Conservation (phyloP, 176 grass and related monocot species). For the Juncus inflexus region DNA sequence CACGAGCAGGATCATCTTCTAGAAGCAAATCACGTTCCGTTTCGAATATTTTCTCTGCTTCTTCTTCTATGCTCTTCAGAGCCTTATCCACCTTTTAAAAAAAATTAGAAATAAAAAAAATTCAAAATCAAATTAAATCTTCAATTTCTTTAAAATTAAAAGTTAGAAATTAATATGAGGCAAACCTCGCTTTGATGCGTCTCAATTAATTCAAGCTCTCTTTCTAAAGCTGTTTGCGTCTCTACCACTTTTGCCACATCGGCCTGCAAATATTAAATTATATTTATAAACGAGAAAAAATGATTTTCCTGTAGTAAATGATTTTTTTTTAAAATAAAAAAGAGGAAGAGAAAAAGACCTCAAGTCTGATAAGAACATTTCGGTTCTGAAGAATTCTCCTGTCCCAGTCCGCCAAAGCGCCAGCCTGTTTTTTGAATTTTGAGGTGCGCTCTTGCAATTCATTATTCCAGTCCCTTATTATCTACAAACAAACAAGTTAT, state of each 20-base stretch:
- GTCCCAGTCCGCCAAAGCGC: conserved; percentile 91
- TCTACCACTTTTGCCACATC: conserved; percentile 99
- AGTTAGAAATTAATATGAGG: not conserved
- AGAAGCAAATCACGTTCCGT: conserved; percentile 74
- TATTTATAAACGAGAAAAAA: not conserved
- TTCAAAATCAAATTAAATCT: not conserved
- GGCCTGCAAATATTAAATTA: conserved; percentile 48
- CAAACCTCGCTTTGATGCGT: conserved; percentile 91
- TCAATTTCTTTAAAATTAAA: not conserved
- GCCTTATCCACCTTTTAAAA: conserved; percentile 79
- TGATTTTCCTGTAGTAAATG: not conserved
- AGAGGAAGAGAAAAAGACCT: conserved; percentile 36
- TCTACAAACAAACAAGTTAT: conserved; percentile 41
- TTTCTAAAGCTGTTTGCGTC: conserved; percentile 86
- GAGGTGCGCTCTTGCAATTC: conserved; percentile 92
- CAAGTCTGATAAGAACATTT: conserved; percentile 95
- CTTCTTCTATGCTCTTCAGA: conserved; percentile 90
- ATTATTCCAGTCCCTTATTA: conserved; percentile 96
- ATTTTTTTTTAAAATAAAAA: not conserved
- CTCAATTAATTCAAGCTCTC: conserved; percentile 95
- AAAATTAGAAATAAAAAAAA: conserved; percentile 8
- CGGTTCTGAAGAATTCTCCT: conserved; percentile 95
- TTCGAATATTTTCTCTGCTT: conserved; percentile 86
- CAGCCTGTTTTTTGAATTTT: conserved; percentile 92
- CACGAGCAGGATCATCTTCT: conserved; percentile 79